phyloP scores from a whole-genome alignment of 2,329 filamentous ascomycete genomes.

The Alternaria sp. region DNA sequence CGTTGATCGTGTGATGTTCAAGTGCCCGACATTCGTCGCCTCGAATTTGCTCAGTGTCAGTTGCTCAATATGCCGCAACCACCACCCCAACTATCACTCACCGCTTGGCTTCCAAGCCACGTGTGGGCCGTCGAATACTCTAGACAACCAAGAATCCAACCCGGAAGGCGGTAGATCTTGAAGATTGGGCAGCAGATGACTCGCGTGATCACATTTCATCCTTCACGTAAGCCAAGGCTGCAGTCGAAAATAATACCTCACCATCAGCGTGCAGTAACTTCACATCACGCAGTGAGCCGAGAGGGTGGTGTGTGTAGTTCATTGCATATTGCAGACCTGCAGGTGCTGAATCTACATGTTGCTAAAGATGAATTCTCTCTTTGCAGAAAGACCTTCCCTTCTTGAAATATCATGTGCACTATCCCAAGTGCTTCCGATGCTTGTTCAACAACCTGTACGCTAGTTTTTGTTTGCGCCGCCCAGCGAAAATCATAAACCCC shows the following conservation, averaged over 20 bases:
- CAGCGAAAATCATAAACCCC: slow-evolving; percentile 27
- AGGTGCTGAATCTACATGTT: slow-evolving; percentile 13
- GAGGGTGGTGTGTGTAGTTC: background rate
- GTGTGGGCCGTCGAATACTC: slow-evolving; percentile 7
- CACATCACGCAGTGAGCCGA: background rate
- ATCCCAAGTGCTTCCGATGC: slow-evolving; percentile 27
- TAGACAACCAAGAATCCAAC: background rate
- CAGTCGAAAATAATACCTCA: background rate
- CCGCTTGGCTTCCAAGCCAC: slow-evolving; percentile 1
- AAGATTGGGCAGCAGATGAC: background rate
- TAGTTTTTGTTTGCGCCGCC: slow-evolving; percentile 30
- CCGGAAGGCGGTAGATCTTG: background rate
- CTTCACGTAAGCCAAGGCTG: background rate
- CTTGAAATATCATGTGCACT: slow-evolving; percentile 18
- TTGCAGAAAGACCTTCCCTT: slow-evolving; percentile 13
- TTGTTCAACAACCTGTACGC: slow-evolving; percentile 22
- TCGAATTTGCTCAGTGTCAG: background rate
- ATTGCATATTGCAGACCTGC: slow-evolving; percentile 13
- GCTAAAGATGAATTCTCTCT: slow-evolving; percentile 17
- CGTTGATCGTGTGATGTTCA: slow-evolving; percentile 2
- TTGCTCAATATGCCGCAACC: background rate
- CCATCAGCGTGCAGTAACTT: background rate
- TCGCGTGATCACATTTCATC: slow-evolving; percentile 12
- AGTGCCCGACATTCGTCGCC: background rate
- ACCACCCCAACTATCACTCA: slow-evolving; percentile 2